phyloP scores from a whole-genome alignment of 169 alveolate species.

The Plasmodium berghei region DNA sequence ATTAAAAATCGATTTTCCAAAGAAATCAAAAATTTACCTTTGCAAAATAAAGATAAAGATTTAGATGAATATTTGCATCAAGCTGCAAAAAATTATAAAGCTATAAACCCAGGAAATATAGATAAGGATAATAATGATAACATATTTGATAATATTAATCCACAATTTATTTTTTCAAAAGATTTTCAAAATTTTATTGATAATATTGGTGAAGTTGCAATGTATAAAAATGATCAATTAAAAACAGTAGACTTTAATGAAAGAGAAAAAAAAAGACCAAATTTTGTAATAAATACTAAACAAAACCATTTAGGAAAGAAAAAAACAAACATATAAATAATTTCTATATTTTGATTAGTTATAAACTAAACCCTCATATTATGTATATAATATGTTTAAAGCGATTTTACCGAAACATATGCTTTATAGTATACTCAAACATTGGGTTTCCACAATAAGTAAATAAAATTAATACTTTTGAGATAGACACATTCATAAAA shows the following conservation, averaged over 20 bases:
- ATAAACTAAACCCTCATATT: too few species aligned
- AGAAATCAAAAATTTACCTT: background rate
- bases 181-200: conserved; percentile 66
- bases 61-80: conserved; percentile 5
- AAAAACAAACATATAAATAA: background rate
- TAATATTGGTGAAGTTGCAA: conserved; percentile 43
- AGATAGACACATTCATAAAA: background rate
- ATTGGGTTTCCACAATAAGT: too few species aligned
- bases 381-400: too few species aligned
- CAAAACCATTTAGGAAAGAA: background rate
- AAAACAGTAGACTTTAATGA: conserved; percentile 14
- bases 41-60: conserved; percentile 3
- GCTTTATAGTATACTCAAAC: too few species aligned
- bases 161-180: conserved; percentile 50
- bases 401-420: too few species aligned
- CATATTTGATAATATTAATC: conserved; percentile 17
- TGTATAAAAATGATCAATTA: conserved; percentile 6
- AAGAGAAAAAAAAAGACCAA: conserved; percentile 44
- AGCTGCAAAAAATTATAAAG: conserved; percentile 10
- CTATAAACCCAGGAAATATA: background rate
- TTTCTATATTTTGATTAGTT: background rate
- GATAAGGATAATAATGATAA: background rate
- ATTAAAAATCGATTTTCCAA: background rate
- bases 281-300: conserved; percentile 3
- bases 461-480: too few species aligned